Conservation (phyloP, 1,139 yeast genomes). For the Taphrina sp. region DNA sequence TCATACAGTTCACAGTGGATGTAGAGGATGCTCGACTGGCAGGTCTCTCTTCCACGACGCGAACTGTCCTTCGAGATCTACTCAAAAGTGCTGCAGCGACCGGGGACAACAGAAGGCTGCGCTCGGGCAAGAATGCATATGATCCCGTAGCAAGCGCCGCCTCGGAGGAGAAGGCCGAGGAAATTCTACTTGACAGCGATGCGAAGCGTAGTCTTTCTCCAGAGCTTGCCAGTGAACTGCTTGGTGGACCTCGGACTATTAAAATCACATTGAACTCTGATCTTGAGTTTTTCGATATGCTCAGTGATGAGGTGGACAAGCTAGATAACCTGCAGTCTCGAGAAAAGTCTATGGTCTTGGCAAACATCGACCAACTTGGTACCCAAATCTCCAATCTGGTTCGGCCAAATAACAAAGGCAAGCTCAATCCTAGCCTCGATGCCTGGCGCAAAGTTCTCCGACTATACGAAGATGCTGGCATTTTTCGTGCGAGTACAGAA, state of each 20-base stretch:
- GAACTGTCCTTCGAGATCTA: conserved; percentile 20
- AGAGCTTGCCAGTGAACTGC: background rate
- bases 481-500: conserved; percentile 61
- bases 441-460: conserved; percentile 71
- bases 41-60: conserved; percentile 21
- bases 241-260: conserved; percentile 37
- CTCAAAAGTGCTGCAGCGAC: conserved; percentile 13
- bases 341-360: conserved; percentile 46
- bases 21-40: conserved; percentile 10
- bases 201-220: background rate
- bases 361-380: conserved; percentile 44
- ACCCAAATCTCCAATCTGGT: conserved; percentile 51
- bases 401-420: conserved; percentile 45
- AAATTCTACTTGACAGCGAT: background rate
- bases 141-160: conserved; percentile 16
- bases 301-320: conserved; percentile 56
- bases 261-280: conserved; percentile 47
- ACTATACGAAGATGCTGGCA: conserved; percentile 63
- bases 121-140: no score
- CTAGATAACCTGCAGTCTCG: conserved; percentile 51
- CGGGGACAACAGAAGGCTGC: background rate
- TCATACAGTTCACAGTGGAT: conserved; percentile 37
- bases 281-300: conserved; percentile 57
- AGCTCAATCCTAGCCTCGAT: conserved; percentile 57
- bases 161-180: conserved; percentile 7